A percentile compares a stretch with the other conserved stretches of the same genome.
phyloP scores from a whole-genome alignment of 495 filamentous ascomycete species.

The Aspergillus affinis region DNA sequence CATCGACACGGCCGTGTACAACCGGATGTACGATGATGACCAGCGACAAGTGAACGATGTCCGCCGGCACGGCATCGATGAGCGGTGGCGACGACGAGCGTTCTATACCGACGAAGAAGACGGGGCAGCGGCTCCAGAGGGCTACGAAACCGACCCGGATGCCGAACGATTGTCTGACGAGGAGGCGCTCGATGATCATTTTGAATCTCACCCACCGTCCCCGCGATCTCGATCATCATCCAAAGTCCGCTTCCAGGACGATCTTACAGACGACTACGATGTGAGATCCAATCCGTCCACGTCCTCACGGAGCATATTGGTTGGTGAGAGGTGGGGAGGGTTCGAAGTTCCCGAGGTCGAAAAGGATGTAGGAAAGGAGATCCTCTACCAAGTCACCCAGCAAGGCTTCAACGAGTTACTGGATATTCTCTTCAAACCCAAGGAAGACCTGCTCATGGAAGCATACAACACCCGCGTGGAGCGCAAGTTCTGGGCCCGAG shows the following conservation, averaged over 20 bases:
- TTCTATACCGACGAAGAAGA: constrained; percentile 85
- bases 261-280: constrained; percentile 64
- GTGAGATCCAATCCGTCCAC: constrained; percentile 75
- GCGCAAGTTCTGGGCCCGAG: constrained; percentile 55
- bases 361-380: constrained; percentile 78
- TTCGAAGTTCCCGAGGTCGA: constrained; percentile 81
- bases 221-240: constrained; percentile 79
- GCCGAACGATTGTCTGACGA: constrained; percentile 40
- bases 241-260: constrained; percentile 81
- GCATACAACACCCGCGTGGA: constrained; percentile 61
- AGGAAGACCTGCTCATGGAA: constrained; percentile 75
- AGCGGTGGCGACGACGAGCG: constrained; percentile 69
- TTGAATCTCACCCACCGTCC: constrained; percentile 51
- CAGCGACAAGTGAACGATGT: constrained; percentile 38
- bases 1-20: constrained; percentile 39
- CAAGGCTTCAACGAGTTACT: constrained; percentile 91
- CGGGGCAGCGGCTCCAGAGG: constrained; percentile 61
- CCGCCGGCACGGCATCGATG: constrained; percentile 57
- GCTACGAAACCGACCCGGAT: constrained; percentile 63
- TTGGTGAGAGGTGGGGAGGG: constrained; percentile 75
- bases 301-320: constrained; percentile 72
- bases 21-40: constrained; percentile 43
- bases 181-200: constrained; percentile 36
- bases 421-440: constrained; percentile 76
- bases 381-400: constrained; percentile 86